Conservation (phyloP, 305 asterid genomes). For the Andrographis paniculata region DNA sequence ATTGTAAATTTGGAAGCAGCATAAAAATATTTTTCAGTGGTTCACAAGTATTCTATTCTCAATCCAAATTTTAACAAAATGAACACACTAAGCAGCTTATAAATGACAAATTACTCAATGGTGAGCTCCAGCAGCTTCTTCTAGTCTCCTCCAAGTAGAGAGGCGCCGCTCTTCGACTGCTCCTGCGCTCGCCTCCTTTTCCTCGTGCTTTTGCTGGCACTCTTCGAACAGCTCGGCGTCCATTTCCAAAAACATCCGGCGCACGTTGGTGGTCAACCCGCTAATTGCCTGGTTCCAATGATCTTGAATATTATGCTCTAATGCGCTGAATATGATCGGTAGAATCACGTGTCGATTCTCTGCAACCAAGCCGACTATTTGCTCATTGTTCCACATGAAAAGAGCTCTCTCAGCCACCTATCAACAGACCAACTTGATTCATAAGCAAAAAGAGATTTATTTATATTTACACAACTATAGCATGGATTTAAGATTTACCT, state of each 20-base stretch:
- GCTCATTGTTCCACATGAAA: conserved; percentile 71
- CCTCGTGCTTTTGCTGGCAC: conserved; percentile 39
- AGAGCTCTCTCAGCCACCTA: conserved; percentile 79
- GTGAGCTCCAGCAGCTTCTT: conserved; percentile 44
- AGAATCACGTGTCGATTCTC: conserved; percentile 40
- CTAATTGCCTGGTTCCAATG: conserved; percentile 70
- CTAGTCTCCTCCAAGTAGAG: conserved; percentile 46
- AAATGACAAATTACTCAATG: too few species aligned
- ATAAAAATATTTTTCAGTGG: too few species aligned
- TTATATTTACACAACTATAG: too few species aligned
- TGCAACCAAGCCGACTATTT: conserved; percentile 48
- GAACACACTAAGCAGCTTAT: too few species aligned
- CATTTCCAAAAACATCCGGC: conserved; percentile 63
- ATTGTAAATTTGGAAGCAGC: too few species aligned
- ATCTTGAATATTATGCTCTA: conserved; percentile 39
- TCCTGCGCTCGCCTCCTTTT: conserved; percentile 37
- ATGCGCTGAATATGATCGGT: conserved; percentile 52
- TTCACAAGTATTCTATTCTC: too few species aligned
- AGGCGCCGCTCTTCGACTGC: conserved; percentile 32
- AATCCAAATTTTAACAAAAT: too few species aligned
- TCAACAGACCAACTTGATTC: background rate
- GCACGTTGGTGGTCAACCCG: conserved; percentile 53
- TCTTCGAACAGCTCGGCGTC: conserved; percentile 48
- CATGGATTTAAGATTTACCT: too few species aligned
- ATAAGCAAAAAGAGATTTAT: too few species aligned